Evolutionary conservation across 352 stramenopile species (phyloP).

Genomic region (Peronospora destructor): DNA sequence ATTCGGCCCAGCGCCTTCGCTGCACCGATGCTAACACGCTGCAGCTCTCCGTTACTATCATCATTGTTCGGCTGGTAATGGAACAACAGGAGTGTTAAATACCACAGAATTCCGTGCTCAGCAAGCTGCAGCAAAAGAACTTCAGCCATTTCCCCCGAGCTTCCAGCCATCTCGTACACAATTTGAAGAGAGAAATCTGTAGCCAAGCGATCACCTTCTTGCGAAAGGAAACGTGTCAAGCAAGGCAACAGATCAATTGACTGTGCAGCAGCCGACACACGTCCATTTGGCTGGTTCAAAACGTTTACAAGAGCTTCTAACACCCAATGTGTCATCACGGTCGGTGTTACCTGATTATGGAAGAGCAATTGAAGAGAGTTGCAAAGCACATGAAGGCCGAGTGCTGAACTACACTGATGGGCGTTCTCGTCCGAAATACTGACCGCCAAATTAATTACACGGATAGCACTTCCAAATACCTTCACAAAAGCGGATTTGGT

Average conservation of each 20-base stretch:
- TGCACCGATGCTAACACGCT: constrained; percentile 63
- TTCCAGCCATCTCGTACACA: constrained; percentile 75
- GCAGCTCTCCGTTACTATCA: constrained; percentile 34
- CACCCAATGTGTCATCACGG: constrained; percentile 70
- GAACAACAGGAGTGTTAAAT: constrained; percentile 77
- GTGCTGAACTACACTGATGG: constrained; percentile 57
- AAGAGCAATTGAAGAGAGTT: constrained; percentile 70
- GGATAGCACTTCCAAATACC: constrained; percentile 66
- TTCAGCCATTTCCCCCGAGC: constrained; percentile 75
- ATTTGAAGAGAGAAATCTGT: constrained; percentile 78
- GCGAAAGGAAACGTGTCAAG: constrained; percentile 65
- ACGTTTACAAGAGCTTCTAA: constrained; percentile 78
- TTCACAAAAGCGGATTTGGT: constrained; percentile 60
- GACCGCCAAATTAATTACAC: constrained; percentile 70
- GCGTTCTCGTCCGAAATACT: constrained; percentile 72
- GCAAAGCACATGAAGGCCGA: constrained; percentile 70
- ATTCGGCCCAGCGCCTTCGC: constrained; percentile 70
- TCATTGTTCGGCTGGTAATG: constrained; percentile 36
- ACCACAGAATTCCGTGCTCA: constrained; percentile 79
- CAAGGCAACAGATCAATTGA: constrained; percentile 78
- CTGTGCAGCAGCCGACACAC: constrained; percentile 70
- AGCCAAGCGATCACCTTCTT: constrained; percentile 57
- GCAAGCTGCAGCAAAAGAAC: constrained; percentile 72
- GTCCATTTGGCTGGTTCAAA: constrained; percentile 73
- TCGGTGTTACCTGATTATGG: constrained; percentile 62